Evolutionary conservation across 2,329 filamentous ascomycete genomes (phyloP).

Genomic region (Emergomyces orientalis): DNA sequence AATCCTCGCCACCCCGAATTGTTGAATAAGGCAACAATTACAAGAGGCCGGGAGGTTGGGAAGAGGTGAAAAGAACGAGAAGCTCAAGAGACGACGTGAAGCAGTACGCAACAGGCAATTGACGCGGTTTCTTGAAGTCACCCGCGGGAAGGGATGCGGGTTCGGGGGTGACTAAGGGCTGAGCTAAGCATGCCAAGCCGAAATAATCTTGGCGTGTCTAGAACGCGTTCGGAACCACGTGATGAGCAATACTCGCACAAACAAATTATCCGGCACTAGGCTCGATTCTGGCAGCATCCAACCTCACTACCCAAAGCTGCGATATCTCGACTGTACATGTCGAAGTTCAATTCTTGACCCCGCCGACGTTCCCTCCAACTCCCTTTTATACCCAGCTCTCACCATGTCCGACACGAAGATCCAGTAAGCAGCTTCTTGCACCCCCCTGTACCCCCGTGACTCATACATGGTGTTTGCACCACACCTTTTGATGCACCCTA

Average conservation of each 20-base stretch:
- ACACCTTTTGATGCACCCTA: conserved; percentile 15
- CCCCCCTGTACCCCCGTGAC: conserved; percentile 15
- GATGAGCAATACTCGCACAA: conserved; percentile 14
- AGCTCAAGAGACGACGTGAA: conserved; percentile 4
- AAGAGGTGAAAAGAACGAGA: conserved; percentile 9
- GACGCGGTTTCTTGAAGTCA: not conserved
- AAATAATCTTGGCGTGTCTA: not conserved
- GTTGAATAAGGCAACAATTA: conserved; percentile 7
- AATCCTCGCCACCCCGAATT: conserved; percentile 7
- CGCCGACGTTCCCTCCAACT: conserved; percentile 8
- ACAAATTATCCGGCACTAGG: conserved; percentile 9
- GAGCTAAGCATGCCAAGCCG: conserved; percentile 7
- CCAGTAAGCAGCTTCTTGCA: conserved; percentile 45
- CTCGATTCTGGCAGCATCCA: conserved; percentile 4
- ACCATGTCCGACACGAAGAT: conserved; percentile 61
- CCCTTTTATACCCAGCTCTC: conserved; percentile 22
- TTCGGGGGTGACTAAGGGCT: conserved; percentile 1
- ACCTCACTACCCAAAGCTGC: conserved; percentile 2
- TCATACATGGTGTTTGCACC: conserved; percentile 12
- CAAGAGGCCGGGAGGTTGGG: conserved; percentile 13
- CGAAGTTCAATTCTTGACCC: not conserved
- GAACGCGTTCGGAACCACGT: conserved; percentile 35
- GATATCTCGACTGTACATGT: not conserved
- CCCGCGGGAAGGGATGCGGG: not conserved
- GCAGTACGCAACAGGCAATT: conserved; percentile 1